Conservation (phyloP, 345 rosid species). For the Camelina laxa region DNA sequence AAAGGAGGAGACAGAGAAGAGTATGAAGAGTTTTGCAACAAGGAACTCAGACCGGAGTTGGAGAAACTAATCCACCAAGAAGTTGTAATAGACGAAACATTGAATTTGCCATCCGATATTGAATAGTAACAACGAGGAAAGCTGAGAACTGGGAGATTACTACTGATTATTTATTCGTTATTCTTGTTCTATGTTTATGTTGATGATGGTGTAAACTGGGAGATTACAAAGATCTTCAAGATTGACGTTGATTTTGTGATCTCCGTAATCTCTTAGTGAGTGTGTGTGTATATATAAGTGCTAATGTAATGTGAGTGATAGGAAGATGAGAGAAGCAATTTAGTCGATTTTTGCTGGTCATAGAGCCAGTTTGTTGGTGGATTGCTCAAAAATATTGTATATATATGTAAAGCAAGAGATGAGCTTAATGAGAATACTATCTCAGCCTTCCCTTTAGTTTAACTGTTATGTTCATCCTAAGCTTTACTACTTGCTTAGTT, state of each 20-base stretch:
- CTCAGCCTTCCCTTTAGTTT: conserved; percentile 30
- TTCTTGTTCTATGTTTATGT: conserved; percentile 18
- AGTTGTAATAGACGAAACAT: conserved; percentile 35
- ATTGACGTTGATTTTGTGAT: not conserved
- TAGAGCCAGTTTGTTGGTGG: conserved; percentile 27
- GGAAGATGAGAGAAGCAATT: conserved; percentile 38
- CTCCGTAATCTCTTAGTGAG: conserved; percentile 19
- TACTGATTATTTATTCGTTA: conserved; percentile 4
- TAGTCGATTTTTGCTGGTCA: conserved; percentile 35
- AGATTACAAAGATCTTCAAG: conserved; percentile 3
- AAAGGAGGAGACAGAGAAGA: conserved; percentile 82
- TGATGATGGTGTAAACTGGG: not conserved
- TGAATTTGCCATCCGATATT: conserved; percentile 67
- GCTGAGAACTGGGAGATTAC: conserved; percentile 27
- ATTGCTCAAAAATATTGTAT: conserved; percentile 18
- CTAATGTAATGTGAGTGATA: conserved; percentile 34
- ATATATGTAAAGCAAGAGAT: conserved; percentile 16
- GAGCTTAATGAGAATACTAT: conserved; percentile 26
- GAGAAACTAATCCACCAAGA: conserved; percentile 58
- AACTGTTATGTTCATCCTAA: conserved; percentile 20
- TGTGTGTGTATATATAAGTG: conserved; percentile 22
- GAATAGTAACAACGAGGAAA: conserved; percentile 44
- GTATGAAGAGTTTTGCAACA: conserved; percentile 78
- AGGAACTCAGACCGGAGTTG: conserved; percentile 73
- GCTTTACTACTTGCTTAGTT: not conserved